These are phyloP conservation scores for Neofusicoccum parvum DNA, from an alignment of 2,329 filamentous ascomycete species.

Conservation along the genomic window DNA sequence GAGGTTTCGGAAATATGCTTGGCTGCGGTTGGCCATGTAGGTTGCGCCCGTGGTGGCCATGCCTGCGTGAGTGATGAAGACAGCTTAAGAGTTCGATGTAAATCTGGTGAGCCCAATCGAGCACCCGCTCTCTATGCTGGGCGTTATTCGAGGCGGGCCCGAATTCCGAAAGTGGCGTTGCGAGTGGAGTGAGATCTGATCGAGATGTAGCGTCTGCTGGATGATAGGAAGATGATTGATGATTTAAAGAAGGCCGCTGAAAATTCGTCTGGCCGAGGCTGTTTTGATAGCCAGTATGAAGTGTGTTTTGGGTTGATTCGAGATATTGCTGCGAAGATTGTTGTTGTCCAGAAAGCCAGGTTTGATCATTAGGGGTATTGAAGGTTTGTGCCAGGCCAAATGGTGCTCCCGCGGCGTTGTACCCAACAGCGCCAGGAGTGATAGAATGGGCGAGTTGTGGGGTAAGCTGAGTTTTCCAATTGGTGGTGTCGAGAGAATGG, in stretches of 20 bases:
- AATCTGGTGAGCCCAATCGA: conserved; percentile 49
- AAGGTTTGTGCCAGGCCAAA: not conserved
- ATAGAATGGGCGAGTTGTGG: not conserved
- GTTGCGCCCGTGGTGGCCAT: conserved; percentile 6
- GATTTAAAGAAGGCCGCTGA: conserved; percentile 9
- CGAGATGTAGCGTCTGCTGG: not conserved
- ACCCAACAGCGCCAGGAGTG: conserved; percentile 6
- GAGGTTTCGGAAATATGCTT: conserved; percentile 64
- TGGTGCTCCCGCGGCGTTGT: not conserved
- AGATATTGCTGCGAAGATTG: conserved; percentile 10
- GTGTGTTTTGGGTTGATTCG: not conserved
- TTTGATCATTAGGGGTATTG: conserved; percentile 8
- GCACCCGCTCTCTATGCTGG: conserved; percentile 47
- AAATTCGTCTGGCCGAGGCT: not conserved
- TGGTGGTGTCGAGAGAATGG: not conserved
- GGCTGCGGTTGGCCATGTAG: conserved; percentile 52
- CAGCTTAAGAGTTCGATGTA: conserved; percentile 53
- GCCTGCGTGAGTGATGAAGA: conserved; percentile 48
- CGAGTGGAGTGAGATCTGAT: conserved; percentile 4
- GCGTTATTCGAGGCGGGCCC: conserved; percentile 46
- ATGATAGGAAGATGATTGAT: conserved; percentile 10
- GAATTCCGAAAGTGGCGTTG: conserved; percentile 37
- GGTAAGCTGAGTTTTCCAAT: conserved; percentile 6
- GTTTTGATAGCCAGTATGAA: not conserved
- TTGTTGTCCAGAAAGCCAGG: conserved; percentile 16